phyloP scores from a whole-genome alignment of 2,329 filamentous ascomycete genomes.

The Colletotrichum tofieldiae region DNA sequence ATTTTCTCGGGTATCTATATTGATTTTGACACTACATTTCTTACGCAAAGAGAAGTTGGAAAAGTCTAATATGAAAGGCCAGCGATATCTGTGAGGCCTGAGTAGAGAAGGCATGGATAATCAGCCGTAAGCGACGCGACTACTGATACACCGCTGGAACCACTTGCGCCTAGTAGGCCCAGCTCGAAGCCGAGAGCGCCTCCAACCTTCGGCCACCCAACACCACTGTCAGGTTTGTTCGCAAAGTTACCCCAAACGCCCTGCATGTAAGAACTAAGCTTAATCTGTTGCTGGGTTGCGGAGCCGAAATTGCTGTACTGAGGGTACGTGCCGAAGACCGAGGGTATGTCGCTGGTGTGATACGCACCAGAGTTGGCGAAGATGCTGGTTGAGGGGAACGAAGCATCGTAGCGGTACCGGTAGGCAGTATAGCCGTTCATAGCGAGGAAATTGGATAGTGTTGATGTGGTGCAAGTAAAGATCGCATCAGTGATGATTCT shows the following conservation, averaged over 20 bases:
- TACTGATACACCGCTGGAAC: conserved; percentile 5
- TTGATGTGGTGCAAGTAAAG: conserved; percentile 33
- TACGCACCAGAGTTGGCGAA: conserved; percentile 38
- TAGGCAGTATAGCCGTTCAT: conserved; percentile 21
- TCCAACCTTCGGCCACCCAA: conserved; percentile 35
- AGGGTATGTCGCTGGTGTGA: conserved; percentile 40
- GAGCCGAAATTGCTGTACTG: conserved; percentile 23
- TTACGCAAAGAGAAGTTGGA: not conserved
- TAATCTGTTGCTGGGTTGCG: conserved; percentile 22
- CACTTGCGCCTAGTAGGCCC: not conserved
- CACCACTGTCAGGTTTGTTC: conserved; percentile 22
- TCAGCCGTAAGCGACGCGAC: conserved; percentile 6
- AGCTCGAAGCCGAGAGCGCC: conserved; percentile 24
- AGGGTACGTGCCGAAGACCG: conserved; percentile 37
- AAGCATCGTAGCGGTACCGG: conserved; percentile 37
- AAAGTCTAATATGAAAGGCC: conserved; percentile 8
- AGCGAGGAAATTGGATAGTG: conserved; percentile 24
- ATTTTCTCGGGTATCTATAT: not conserved
- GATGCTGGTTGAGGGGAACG: conserved; percentile 32
- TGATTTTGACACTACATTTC: not conserved
- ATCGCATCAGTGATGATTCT: conserved; percentile 36
- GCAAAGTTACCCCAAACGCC: conserved; percentile 32
- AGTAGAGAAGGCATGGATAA: conserved; percentile 18
- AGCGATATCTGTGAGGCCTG: not conserved
- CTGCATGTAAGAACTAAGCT: conserved; percentile 36